Evolutionary conservation across 1,139 yeast genomes (phyloP).

Genomic region (Sugiyamaella castrensis): DNA sequence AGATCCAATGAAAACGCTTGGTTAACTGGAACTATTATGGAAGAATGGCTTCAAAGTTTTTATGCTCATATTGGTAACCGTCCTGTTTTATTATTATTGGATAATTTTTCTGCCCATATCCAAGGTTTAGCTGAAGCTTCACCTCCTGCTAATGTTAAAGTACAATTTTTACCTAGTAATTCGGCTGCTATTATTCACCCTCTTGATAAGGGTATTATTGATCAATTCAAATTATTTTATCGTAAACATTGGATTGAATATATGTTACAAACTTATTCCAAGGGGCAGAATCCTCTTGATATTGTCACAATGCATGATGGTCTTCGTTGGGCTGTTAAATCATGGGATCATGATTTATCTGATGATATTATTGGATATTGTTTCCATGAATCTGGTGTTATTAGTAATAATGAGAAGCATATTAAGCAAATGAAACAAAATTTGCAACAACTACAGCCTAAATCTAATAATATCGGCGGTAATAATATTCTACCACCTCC

Average conservation of each 20-base stretch:
- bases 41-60: constrained; percentile 15
- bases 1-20: constrained; percentile 17
- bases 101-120: constrained; percentile 18
- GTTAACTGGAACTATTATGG: constrained; percentile 17
- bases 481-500: constrained; percentile 1
- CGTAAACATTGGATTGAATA: constrained; percentile 16
- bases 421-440: too few species aligned
- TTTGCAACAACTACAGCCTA: not conserved
- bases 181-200: constrained; percentile 15
- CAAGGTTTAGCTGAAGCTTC: constrained; percentile 17
- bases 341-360: constrained; percentile 17
- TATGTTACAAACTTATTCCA: constrained; percentile 9
- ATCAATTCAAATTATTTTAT: constrained; percentile 16
- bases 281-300: constrained; percentile 13
- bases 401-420: not conserved
- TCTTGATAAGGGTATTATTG: constrained; percentile 16
- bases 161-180: constrained; percentile 15
- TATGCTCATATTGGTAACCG: constrained; percentile 14
- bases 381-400: constrained; percentile 12
- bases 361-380: constrained; percentile 6
- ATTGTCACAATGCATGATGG: constrained; percentile 13
- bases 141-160: constrained; percentile 15
- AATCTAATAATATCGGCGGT: not conserved
- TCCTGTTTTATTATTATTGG: constrained; percentile 12
- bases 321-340: constrained; percentile 10